Conservation (phyloP, 345 rosid genomes). For the Brassica napus region Da-Ae NC_063440.1:27040001-27040500, state of each 20-base stretch:
- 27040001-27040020: neutral
- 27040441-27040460: conserved; percentile 97
- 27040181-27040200: conserved; percentile 18
- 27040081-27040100: conserved; percentile 24
- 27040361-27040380: neutral
- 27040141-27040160: neutral
- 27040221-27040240: neutral
- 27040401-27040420: conserved; percentile 23
- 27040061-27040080: conserved; percentile 8
- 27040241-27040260: neutral
- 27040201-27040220: conserved; percentile 26
- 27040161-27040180: conserved; percentile 27
- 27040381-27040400: neutral
- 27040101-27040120: conserved; percentile 13
- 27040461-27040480: conserved; percentile 63
- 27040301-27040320: neutral
- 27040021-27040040: conserved; percentile 24
- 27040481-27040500: neutral
- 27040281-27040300: neutral
- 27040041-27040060: conserved; percentile 27
- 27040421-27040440: conserved; percentile 92
- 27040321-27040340: neutral
- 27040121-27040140: conserved; percentile 37
- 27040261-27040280: neutral
- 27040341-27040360: neutral